Percentiles rank a stretch among this genome's conserved stretches.
Evolutionary conservation across 2,329 filamentous ascomycete genomes (phyloP).

Genomic region (Scedosporium dehoogii): DNA sequence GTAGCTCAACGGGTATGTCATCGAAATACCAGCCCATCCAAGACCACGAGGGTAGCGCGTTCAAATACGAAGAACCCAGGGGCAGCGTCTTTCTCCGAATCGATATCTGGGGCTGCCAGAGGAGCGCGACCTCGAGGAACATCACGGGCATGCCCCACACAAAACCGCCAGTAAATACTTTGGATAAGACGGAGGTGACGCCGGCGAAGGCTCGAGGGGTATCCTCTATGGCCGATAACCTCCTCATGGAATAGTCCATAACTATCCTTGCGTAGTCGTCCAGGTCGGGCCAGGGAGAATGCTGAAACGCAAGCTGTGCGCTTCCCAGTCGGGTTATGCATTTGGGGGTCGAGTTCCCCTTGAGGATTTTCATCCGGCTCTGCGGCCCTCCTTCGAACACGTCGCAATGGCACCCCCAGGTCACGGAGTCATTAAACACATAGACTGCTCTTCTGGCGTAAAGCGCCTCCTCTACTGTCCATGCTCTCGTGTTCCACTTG

Average conservation of each 20-base stretch:
- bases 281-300: conserved; percentile 33
- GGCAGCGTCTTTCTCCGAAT: conserved; percentile 21
- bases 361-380: conserved; percentile 12
- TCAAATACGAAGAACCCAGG: not conserved
- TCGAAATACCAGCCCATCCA: conserved; percentile 41
- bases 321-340: conserved; percentile 22
- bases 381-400: conserved; percentile 25
- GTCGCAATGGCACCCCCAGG: conserved; percentile 37
- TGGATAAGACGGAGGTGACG: conserved; percentile 30
- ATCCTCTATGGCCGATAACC: conserved; percentile 29
- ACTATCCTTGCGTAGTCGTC: conserved; percentile 34
- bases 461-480: conserved; percentile 32
- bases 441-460: conserved; percentile 32
- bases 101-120: conserved; percentile 34
- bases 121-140: conserved; percentile 33
- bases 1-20: conserved; percentile 29
- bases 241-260: conserved; percentile 31
- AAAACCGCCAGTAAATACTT: conserved; percentile 31
- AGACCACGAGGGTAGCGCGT: conserved; percentile 31
- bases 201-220: conserved; percentile 31
- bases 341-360: conserved; percentile 15
- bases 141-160: conserved; percentile 35
- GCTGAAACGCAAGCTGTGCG: conserved; percentile 26
- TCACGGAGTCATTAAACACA: conserved; percentile 31
- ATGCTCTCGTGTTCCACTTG: conserved; percentile 29